A percentile compares a stretch with the other conserved stretches of the same genome.
phyloP scores from a whole-genome alignment of 208 protist species.

The Trypanosoma avium region DNA sequence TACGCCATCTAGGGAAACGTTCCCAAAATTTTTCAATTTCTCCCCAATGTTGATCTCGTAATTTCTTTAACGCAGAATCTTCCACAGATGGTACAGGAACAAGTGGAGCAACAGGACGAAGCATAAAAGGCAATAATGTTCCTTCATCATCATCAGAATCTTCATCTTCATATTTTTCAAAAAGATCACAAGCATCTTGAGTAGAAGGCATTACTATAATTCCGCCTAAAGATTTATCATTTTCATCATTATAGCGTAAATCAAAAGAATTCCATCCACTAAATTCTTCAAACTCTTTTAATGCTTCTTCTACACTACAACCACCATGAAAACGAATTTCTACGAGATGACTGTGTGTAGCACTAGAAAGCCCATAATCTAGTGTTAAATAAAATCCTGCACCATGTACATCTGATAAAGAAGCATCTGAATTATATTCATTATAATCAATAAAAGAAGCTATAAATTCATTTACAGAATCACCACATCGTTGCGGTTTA shows the following conservation, averaged over 20 bases:
- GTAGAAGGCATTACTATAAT: constrained; percentile 78
- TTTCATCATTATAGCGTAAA: constrained; percentile 73
- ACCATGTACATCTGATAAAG: constrained; percentile 64
- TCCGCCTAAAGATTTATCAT: constrained; percentile 58
- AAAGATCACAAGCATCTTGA: constrained; percentile 78
- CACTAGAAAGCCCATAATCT: constrained; percentile 72
- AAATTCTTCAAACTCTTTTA: constrained; percentile 78
- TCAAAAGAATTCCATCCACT: constrained; percentile 78
- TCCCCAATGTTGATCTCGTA: constrained; percentile 72
- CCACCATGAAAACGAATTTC: constrained; percentile 65
- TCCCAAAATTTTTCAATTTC: constrained; percentile 75
- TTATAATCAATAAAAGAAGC: constrained; percentile 79
- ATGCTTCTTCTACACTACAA: constrained; percentile 50
- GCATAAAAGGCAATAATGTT: constrained; percentile 73
- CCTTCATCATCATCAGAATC: constrained; percentile 88
- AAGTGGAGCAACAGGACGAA: constrained; percentile 72
- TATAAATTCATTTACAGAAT: constrained; percentile 45
- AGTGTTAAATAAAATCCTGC: constrained; percentile 75
- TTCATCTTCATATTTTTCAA: constrained; percentile 89
- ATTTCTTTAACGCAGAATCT: constrained; percentile 68
- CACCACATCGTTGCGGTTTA: constrained; percentile 17
- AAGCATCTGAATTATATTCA: constrained; percentile 61
- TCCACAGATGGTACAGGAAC: constrained; percentile 75
- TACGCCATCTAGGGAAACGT: constrained; percentile 53
- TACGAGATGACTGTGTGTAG: constrained; percentile 78